A percentile compares a stretch with the other conserved stretches of the same genome.
Conservation (phyloP, 1,139 yeast species). For the Debaryomyces nepalensis region DNA sequence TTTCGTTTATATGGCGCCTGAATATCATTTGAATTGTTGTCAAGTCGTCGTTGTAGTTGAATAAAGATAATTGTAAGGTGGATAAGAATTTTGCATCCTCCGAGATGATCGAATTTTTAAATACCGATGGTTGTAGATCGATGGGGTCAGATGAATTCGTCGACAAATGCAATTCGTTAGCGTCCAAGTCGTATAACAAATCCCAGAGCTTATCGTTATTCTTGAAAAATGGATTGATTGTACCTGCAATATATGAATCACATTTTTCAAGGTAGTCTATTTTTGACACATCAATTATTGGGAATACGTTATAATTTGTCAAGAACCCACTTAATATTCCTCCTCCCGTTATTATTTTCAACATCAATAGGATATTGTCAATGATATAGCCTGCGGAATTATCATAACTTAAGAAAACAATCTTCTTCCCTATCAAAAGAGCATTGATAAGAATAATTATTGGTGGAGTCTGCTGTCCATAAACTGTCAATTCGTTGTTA, state of each 20-base stretch:
- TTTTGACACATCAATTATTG: slow-evolving; percentile 65
- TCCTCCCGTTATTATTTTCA: slow-evolving; percentile 61
- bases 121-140: slow-evolving; percentile 19
- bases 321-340: slow-evolving; percentile 59
- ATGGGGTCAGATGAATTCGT: slow-evolving; percentile 22
- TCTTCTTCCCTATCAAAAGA: slow-evolving; percentile 58
- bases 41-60: slow-evolving; percentile 53
- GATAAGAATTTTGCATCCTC: slow-evolving; percentile 55
- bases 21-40: slow-evolving; percentile 53
- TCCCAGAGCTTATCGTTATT: slow-evolving; percentile 63
- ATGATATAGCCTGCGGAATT: slow-evolving; percentile 59
- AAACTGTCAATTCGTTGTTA: slow-evolving; percentile 50
- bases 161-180: slow-evolving; percentile 46
- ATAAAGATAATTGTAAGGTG: slow-evolving; percentile 47
- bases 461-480: slow-evolving; percentile 64
- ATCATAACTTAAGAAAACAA: slow-evolving; percentile 59
- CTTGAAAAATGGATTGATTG: slow-evolving; percentile 69
- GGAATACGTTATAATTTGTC: slow-evolving; percentile 55
- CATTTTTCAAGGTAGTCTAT: slow-evolving; percentile 58
- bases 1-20: slow-evolving; percentile 53
- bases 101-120: slow-evolving; percentile 43
- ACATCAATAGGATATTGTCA: slow-evolving; percentile 56
- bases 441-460: slow-evolving; percentile 60
- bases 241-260: slow-evolving; percentile 65
- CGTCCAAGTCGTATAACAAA: slow-evolving; percentile 59